Base-by-base conservation (phyloP, 1,139 yeast species). In the Pneumocystis oryctolagi region DNA sequence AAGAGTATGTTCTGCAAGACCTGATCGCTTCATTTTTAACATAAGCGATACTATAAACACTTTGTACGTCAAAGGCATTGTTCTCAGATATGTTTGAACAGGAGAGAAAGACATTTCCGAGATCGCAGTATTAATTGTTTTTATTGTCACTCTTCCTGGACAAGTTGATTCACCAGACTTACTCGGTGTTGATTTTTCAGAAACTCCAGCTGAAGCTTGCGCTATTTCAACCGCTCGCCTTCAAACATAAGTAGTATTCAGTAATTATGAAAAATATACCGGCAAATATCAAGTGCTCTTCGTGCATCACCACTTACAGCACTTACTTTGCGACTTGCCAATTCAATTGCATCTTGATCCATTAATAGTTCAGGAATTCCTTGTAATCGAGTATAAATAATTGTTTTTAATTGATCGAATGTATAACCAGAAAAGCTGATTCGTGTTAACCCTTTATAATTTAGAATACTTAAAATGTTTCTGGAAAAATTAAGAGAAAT, bases 291-390 rank as follows among this genome's bases (percentile, higher is more conserved):
- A 64, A 94, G 76, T 0, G 96, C 97, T 67, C 97, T 78, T 69
- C 99, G 79, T 1, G 97, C 98, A 76, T 92, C 99, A 64, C 99
- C 98, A 73, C 94, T 87, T 3, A 92, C 97, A 75, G 95, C 84
- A 6, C 97, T 96, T 58, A 92, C 95, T 73, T 89, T 89, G 73
- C 97, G 81, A 0, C 97, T 83, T 0, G 97, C 97, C 77, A 87
- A 89, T 65, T 85, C 92, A 65, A 90, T 82, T 0, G 98, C 97
- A 71, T 87, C 96, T 31, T 79, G 76, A 47, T 82, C 82, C 62
- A 90, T 71, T 5, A 72, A 66, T n/a, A 68, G 64, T 28, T 67
- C 68, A 14, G 72, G 77, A 40, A 85, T 73, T 67, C 79, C 77
- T 56, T 82, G 83, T 61, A 92, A 77, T 65, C 97, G 77, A 65